These are phyloP conservation scores for Glebionis coronaria DNA, from an alignment of 129 eudicot genomes.

Conservation along the genomic window DNA sequence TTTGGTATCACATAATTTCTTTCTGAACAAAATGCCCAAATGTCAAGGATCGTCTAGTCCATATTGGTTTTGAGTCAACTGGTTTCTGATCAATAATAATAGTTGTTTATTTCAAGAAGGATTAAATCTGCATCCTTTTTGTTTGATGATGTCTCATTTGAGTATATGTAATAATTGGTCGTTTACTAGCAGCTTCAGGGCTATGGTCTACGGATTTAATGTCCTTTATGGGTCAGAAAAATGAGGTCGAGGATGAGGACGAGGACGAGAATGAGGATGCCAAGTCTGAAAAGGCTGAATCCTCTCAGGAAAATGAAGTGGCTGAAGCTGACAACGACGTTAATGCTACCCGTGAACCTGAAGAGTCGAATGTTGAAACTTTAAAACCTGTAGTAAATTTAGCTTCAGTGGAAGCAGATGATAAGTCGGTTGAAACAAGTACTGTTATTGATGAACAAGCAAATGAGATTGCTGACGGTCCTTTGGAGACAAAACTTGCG, in stretches of 20 bases:
- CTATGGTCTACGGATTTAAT: constrained; percentile 57
- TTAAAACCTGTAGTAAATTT: constrained; percentile 24
- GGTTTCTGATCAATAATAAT: too few species aligned
- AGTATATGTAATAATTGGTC: neutral
- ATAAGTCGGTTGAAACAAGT: constrained; percentile 12
- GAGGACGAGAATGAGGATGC: constrained; percentile 56
- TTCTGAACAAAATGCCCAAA: too few species aligned
- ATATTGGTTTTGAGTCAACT: too few species aligned
- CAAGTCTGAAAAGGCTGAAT: constrained; percentile 27
- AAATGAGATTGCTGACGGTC: constrained; percentile 6
- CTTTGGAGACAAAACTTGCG: constrained; percentile 16
- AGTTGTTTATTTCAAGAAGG: constrained; percentile 8
- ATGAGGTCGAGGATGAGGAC: constrained; percentile 53
- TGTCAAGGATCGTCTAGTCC: too few species aligned
- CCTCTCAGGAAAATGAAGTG: constrained; percentile 30
- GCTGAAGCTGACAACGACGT: constrained; percentile 33
- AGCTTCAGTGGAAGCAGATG: constrained; percentile 26
- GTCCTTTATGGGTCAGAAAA: constrained; percentile 65
- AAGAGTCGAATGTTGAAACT: constrained; percentile 36
- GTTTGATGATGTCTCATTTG: neutral
- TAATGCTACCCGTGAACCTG: constrained; percentile 34
- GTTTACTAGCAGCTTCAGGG: constrained; percentile 54
- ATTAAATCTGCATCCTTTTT: neutral
- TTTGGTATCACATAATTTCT: neutral
- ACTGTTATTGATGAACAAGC: constrained; percentile 14